Evolutionary conservation across 164 flowering plant species (phyloP), one percentile per base, ranked within the genome.

Genomic region (Vitis labrusca): DNA sequence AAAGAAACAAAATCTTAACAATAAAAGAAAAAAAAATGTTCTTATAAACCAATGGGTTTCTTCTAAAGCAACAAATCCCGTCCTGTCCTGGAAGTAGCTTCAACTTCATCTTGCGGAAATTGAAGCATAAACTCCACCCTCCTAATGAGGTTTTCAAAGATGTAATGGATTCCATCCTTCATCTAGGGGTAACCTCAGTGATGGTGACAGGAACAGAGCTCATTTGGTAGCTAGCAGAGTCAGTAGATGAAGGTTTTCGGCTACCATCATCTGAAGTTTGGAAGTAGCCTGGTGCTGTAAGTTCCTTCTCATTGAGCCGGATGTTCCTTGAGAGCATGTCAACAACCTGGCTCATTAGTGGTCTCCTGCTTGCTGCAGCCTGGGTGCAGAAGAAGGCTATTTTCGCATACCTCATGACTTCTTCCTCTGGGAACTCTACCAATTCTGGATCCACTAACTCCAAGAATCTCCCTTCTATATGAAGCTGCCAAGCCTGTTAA

Each of bases 371-470:
- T 50, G 91, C 89, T 50, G 76, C 62, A 65, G 85, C 86, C 77
- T 91, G 97, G 52, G 94, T 85, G 85, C 97, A 91, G 83, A 91
- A 91, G 49, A 91, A 80, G 8, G 93, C 97, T 30, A 91, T 84
- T 79, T 86, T 91, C 52, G 89, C 79, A 80, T 76, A 86, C 68
- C 90, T 82, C 52, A 79, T 54, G 17, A 82, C 85, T 77, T 87
- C 87, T 66, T 85, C 89, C 74, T 85, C 84, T 17, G 90, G 89
- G 70, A 61, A 91, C 23, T 81, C 82, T 58, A 65, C 82, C 61
- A 89, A 64, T 29, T 84, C 89, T 30, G 89, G 80, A 74, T 91
- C 97, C 68, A 87, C 91, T 52, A 91, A 73, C 73, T 89, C 91
- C 71, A 83, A 61, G 30, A 85, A 77, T 67, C 54, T 82, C 50